Evolutionary conservation across 1,284 basidiomycete genomes (phyloP), one percentile per base, ranked within the genome.

Genomic region (Meira nashicola): DNA sequence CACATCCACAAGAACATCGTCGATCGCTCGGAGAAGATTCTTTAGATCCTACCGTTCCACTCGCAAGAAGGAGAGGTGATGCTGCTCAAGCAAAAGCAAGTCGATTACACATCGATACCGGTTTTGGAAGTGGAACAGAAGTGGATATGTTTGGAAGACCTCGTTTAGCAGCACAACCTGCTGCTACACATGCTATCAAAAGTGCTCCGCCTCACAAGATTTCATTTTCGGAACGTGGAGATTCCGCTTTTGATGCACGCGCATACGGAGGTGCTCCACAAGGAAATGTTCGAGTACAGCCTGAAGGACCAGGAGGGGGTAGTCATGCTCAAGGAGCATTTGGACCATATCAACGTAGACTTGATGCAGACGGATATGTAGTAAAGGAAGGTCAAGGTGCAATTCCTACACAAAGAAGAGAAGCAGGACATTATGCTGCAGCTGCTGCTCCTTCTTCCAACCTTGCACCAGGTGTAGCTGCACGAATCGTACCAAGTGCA

Each of bases 141-240:
- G 28, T 33, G 28, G 28, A 33, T 8, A 33, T 33, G 28, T 33
- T 33, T 33, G 28, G 28, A 33, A 33, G 28, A 33, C 28, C 28
- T 33, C 28, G 28, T 8, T 33, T 33, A 8, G 54, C 39, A 33
- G n/a, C 28, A 39, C 17, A n/a, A 25, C 37, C 43, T 38, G 11
- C 47, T 33, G 37, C 21, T 48, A 47, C 50, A 39, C 39, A 49
- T 25, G 23, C 21, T 33, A 66, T 72, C n/a, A 64, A 63, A 47
- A 73, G 70, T 48, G 75, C 75, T 1, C 75, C 75, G 4, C 69
- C 75, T 15, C 66, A 74, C 23, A 74, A 77, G 64, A 64, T 64
- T 17, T 62, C 63, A 0, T 77, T 75, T 37, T 39, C 25, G 12
- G 63, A 64, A 15, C 44, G 55, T 10, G 68, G 67, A 51, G 60